Base-by-base conservation (phyloP, 768 basidiomycete species). In the Tylopilus sp. region DNA sequence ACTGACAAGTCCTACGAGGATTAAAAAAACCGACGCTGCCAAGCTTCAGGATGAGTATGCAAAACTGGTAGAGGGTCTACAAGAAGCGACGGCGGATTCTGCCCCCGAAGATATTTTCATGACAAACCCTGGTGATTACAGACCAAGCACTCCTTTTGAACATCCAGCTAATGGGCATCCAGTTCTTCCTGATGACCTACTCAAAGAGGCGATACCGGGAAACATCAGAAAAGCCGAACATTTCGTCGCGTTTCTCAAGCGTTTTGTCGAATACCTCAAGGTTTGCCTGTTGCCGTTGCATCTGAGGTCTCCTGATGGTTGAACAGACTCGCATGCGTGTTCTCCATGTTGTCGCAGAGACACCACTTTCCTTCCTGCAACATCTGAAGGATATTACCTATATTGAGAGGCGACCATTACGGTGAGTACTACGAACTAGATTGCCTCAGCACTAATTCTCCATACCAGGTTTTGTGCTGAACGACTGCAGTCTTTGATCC, bases 161-260 rank as follows among this genome's bases (percentile, higher is more conserved):
- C 21, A 40, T 17, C 12, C 15, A 22, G 46, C 52, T 47, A 31
- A 53, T 49, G 18, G 30, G 15, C 44, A 48, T n/a, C 10, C 55
- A 93, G 93, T 91, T 26, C 75, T 99, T 2, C 95, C 97, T 20
- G 92, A 95, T 51, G 97, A 99, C 67, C 80, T 99, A 42, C 75
- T 99, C 42, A 87, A 85, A 47, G 97, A 99, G 72, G 95, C 97
- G 6, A 80, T 99, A 44, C 97, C 97, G 28, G 97, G 97, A 11
- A 99, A 99, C 62, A 99, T 99, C 53, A 80, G 97, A 41, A 97
- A 98, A 69, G 97, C 97, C 0, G 97, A 99, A 65, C 97, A 99
- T 71, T 99, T 99, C 61, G 92, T 98, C 15, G 95, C 97, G 0
- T 99, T 99, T 73, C 71, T 99, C 55, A 98, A 95, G 70, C 85